Evolutionary conservation across 1,284 basidiomycete genomes (phyloP), one percentile per base, ranked within the genome.

Genomic region (Exobasidium rhododendri): DNA sequence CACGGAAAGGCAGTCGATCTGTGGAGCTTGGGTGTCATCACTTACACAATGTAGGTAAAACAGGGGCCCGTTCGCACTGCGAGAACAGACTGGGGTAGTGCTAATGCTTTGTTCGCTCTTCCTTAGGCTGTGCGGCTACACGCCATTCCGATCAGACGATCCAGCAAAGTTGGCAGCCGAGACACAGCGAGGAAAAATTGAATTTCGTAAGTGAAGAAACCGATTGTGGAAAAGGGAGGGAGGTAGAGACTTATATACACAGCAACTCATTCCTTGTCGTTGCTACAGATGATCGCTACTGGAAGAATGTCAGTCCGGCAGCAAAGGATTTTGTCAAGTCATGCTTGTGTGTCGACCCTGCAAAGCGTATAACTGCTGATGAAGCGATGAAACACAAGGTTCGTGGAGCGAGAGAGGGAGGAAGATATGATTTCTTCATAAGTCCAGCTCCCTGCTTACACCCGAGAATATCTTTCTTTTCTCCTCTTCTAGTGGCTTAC

Each of bases 21-120:
- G 45, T 97, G 94, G 94, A 88, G 89, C 55, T 88, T 88, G 10
- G 94, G 94, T 0, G 87, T 97, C 66, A 96, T 98, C 71, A 90
- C 92, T 13, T 98, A 96, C 58, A 81, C 80, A 17, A 73, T 82
- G 66, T 67, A 32, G 43, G 62, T 62, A 22, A 4, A 17, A 3
- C 5, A 22, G n/a, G n/a, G 35, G 13, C 35, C 24, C 29, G 51
- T 20, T 46, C 4, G 10, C 4, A 14, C 43, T 44, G 43, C 14
- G 14, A 14, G 43, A 14, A 14, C n/a, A 44, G 35, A 46, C 56
- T 22, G n/a, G n/a, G n/a, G n/a, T n/a, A n/a, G n/a, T n/a, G n/a
- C n/a, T n/a, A n/a, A n/a, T n/a, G n/a, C n/a, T n/a, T n/a, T n/a
- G 56, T 28, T 4, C 51, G 52, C 29, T 31, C 57, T 7, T 26